phyloP scores from a whole-genome alignment of 208 protist species.

The Borovskyia barvae region DNA sequence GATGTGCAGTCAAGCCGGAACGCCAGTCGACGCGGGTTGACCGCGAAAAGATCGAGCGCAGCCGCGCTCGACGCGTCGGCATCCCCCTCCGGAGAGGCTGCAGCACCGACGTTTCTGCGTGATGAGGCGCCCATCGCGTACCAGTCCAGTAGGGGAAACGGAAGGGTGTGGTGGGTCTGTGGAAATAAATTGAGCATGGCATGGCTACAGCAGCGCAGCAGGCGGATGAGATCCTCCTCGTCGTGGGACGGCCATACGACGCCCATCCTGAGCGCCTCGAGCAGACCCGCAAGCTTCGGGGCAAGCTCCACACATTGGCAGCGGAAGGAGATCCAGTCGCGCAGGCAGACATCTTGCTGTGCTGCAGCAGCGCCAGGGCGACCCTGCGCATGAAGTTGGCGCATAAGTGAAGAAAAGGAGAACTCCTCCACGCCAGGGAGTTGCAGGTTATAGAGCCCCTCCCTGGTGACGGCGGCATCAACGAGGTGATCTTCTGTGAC shows the following conservation, averaged over 20 bases:
- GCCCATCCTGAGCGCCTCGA: conserved; percentile 27
- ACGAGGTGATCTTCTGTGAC: not conserved
- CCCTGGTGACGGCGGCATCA: not conserved
- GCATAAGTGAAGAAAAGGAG: conserved; percentile 19
- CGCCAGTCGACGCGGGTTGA: conserved; percentile 18
- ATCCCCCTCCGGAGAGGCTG: not conserved
- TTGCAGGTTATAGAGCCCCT: conserved; percentile 13
- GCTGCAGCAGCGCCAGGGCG: not conserved
- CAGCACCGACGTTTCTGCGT: not conserved
- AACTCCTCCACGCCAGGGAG: conserved; percentile 18
- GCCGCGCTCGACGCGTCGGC: not conserved
- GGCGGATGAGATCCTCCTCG: conserved; percentile 6
- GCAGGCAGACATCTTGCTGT: conserved; percentile 18
- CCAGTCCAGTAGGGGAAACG: conserved; percentile 35
- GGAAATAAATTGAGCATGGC: conserved; percentile 39
- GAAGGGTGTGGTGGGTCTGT: conserved; percentile 16
- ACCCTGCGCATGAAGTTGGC: not conserved
- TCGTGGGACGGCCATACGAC: conserved; percentile 6
- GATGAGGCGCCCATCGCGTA: conserved; percentile 15
- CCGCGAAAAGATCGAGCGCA: not conserved
- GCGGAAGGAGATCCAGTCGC: conserved; percentile 36
- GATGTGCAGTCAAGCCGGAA: conserved; percentile 41
- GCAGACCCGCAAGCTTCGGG: conserved; percentile 22
- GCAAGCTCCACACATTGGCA: conserved; percentile 32
- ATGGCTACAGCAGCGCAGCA: conserved; percentile 23